phyloP scores from a whole-genome alignment of 192 early-diverging fungal genomes.

The Rhizophlyctis rosea region DNA sequence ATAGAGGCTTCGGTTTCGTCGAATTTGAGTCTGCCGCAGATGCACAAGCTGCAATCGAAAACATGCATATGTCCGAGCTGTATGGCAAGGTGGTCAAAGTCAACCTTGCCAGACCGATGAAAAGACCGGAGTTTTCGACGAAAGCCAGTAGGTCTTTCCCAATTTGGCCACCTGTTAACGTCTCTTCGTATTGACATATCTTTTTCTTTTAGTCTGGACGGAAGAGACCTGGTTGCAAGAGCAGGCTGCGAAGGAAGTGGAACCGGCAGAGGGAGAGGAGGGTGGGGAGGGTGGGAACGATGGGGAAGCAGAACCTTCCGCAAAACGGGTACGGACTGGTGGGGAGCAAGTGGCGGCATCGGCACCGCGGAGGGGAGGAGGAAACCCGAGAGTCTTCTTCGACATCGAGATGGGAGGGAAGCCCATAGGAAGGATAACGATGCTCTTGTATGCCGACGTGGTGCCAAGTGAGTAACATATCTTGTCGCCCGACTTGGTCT shows the following conservation, averaged over 20 bases:
- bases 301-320: constrained; percentile 17
- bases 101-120: constrained; percentile 70
- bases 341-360: background rate
- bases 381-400: constrained; percentile 45
- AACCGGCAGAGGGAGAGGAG: constrained; percentile 12
- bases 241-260: constrained; percentile 22
- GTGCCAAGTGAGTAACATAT: constrained; percentile 34
- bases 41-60: constrained; percentile 85
- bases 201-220: constrained; percentile 34
- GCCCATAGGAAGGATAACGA: constrained; percentile 35
- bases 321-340: constrained; percentile 21
- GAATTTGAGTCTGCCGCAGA: constrained; percentile 86
- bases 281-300: constrained; percentile 16
- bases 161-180: background rate
- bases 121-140: constrained; percentile 19
- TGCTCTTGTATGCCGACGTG: constrained; percentile 34
- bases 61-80: constrained; percentile 87
- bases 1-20: constrained; percentile 94
- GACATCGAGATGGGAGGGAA: constrained; percentile 42
- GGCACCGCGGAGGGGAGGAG: constrained; percentile 3
- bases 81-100: constrained; percentile 88
- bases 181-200: background rate
- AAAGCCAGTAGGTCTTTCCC: constrained; percentile 17
- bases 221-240: constrained; percentile 40
- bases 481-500: background rate